Percentiles rank a stretch among this genome's conserved stretches.
phyloP scores from a whole-genome alignment of 192 early-diverging fungal genomes.

The Spizellomyces sp. region DNA sequence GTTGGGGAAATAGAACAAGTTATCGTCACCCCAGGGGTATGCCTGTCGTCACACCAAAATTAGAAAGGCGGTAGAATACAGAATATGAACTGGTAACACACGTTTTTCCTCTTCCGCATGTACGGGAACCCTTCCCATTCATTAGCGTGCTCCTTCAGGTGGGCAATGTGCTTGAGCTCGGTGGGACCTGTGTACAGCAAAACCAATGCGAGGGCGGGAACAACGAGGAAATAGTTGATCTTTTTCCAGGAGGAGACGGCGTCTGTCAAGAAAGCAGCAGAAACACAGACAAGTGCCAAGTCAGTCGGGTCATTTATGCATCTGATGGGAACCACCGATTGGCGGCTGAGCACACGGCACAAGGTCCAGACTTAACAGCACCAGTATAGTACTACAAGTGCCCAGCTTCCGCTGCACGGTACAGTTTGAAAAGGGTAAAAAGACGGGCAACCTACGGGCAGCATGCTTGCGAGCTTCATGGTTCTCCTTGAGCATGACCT shows the following conservation, averaged over 20 bases:
- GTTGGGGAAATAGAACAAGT: slow-evolving; percentile 53
- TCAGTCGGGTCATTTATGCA: neutral
- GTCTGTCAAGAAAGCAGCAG: slow-evolving; percentile 17
- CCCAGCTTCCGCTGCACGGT: neutral
- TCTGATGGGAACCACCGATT: neutral
- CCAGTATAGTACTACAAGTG: neutral
- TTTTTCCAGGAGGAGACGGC: slow-evolving; percentile 47
- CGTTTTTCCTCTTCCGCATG: slow-evolving; percentile 56
- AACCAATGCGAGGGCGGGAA: slow-evolving; percentile 47
- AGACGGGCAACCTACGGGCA: slow-evolving; percentile 16
- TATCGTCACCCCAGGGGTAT: slow-evolving; percentile 56
- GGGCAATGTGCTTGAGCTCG: slow-evolving; percentile 54
- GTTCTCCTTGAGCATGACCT: slow-evolving; percentile 35
- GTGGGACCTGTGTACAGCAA: slow-evolving; percentile 32
- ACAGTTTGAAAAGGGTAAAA: neutral
- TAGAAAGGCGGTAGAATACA: slow-evolving; percentile 1
- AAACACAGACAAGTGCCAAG: neutral
- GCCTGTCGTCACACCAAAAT: slow-evolving; percentile 11
- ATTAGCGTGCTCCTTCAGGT: slow-evolving; percentile 50
- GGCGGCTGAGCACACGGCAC: neutral
- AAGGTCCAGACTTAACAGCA: neutral
- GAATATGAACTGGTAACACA: slow-evolving; percentile 16
- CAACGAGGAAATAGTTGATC: slow-evolving; percentile 45
- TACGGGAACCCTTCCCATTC: slow-evolving; percentile 46
- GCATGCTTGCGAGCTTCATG: slow-evolving; percentile 38